Base-by-base conservation (phyloP, 345 rosid species). In the Alliaria petiolata region DNA sequence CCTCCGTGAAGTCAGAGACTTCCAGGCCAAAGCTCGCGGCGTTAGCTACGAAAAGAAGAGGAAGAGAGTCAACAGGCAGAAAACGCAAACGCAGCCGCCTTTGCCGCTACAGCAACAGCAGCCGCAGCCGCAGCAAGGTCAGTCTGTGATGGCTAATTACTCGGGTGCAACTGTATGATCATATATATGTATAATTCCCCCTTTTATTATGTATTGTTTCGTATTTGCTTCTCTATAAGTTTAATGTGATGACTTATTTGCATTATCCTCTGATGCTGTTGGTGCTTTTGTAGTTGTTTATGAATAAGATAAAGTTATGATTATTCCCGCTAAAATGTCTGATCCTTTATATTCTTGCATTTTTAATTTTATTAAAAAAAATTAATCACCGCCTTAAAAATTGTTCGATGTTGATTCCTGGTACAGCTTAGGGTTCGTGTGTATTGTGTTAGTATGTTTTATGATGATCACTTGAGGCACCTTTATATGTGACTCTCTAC, bases 1-100 rank as follows among this genome's bases (percentile, higher is more conserved):
- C 62, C 76, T 77, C 26, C 63, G 77, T 44, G 69, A 77, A 38
- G 81, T 71, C 11, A 60, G 81, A 60, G 81, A 77, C 46, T 71
- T 71, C 33, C 81, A 77, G 9, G 77, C 81, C 14, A 77, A 71
- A 66, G 81, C 81, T 36, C 72, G 81, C 0, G 81, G 81, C 0
- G 77, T 77, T 65, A 66, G 76, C 69, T 77, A 77, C 15, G 81
- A 77, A 12, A 77, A 77, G 65, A 77, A 77, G 74, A 72, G 77
- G 60, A 77, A 72, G 58, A 84, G 93, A 82, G 72, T 60, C 16
- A 87, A 89, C 5, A 66, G 31, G 19, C 75, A 38, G 60, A 71
- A 60, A 66, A 55, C 40, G 30, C 74, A 44, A 51, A 49, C 62
- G 49, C 79, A 69, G 58, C 31, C 65, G 53, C 69, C 55, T 12